Percentiles rank a stretch among this genome's conserved stretches.
These are phyloP conservation scores for Xerocomellus chrysenteron DNA, from an alignment of 768 basidiomycete genomes.

Conservation along the genomic window DNA sequence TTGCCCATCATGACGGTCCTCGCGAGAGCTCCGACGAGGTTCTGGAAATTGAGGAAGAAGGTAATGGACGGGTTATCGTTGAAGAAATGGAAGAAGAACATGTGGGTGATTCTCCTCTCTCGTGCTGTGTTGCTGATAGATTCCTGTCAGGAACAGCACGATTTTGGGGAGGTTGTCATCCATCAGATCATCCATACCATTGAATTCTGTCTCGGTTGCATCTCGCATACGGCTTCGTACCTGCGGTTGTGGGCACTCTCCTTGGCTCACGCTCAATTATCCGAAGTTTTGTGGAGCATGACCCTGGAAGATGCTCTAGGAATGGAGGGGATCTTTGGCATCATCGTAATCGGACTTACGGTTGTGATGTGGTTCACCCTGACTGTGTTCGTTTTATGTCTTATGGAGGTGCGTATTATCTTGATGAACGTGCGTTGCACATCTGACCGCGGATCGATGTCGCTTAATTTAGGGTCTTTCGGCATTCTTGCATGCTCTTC, in stretches of 20 bases:
- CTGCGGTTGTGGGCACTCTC: constrained; percentile 97
- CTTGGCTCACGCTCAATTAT: constrained; percentile 95
- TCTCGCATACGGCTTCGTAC: constrained; percentile 95
- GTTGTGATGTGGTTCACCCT: constrained; percentile 73
- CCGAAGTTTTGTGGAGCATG: constrained; percentile 92
- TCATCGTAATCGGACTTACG: constrained; percentile 48
- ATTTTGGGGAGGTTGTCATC: constrained; percentile 92
- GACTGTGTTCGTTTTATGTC: constrained; percentile 78
- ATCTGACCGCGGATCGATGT: constrained; percentile 9
- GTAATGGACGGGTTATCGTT: constrained; percentile 68
- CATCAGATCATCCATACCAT: constrained; percentile 99
- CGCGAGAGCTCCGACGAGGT: constrained; percentile 58
- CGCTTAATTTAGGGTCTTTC: constrained; percentile 68
- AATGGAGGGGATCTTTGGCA: constrained; percentile 63
- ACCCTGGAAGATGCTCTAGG: constrained; percentile 65
- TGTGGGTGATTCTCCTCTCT: constrained; percentile 45
- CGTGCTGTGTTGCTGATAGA: constrained; percentile 4
- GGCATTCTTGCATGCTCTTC: constrained; percentile 94
- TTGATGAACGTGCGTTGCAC: constrained; percentile 17
- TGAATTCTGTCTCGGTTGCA: constrained; percentile 98
- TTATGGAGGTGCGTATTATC: constrained; percentile 82
- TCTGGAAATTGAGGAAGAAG: constrained; percentile 79
- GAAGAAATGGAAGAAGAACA: constrained; percentile 70
- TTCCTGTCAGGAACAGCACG: constrained; percentile 67
- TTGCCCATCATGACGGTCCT: constrained; percentile 56